Evolutionary conservation across 257 asterid genomes (phyloP), one percentile per base, ranked within the genome.

Genomic region (Solanum piurae): DNA sequence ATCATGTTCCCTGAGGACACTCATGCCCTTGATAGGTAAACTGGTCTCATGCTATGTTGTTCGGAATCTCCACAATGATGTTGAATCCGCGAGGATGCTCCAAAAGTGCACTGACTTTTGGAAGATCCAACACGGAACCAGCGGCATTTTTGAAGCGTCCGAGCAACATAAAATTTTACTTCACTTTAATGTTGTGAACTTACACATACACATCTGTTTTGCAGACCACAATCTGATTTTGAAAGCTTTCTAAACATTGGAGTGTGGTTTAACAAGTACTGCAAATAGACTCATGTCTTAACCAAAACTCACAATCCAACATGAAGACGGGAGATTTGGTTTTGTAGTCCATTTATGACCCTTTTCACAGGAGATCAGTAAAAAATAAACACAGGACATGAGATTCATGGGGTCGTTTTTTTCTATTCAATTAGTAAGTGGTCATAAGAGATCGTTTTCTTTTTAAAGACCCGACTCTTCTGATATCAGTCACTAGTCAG

Each of bases 171-270:
- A 37, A 27, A 37, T 34, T 34, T 8, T 34, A 73, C 80, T 27
- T 71, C 27, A 44, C 64, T 79, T 14, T 14, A 5, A 16, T 27
- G 12, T 80, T 80, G n/a, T 44, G 18, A 44, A 80, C 16, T 86
- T 52, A 14, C 29, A 8, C 31, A 25, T 60, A 44, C 82, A 16
- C 87, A 18, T 25, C 69, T 80, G 6, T 80, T 68, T 85, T 93
- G 92, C 98, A 94, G 99, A 84, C 99, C 99, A 0, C 99, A 91
- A 66, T 94, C 99, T 5, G 98, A 97, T 87, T 95, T 93, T 12
- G 99, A 95, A 87, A 94, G 99, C 96, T 97, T 90, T 90, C 93
- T 97, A 36, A 93, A 95, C 29, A 92, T 95, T 20, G 99, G 96
- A 46, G 90, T 94, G 42, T 96, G 99, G 99, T 94, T 97, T 94